Percentiles rank a stretch among this genome's conserved stretches.
Conservation (phyloP, 1,139 yeast genomes). For the Petasospora fabianii region DNA sequence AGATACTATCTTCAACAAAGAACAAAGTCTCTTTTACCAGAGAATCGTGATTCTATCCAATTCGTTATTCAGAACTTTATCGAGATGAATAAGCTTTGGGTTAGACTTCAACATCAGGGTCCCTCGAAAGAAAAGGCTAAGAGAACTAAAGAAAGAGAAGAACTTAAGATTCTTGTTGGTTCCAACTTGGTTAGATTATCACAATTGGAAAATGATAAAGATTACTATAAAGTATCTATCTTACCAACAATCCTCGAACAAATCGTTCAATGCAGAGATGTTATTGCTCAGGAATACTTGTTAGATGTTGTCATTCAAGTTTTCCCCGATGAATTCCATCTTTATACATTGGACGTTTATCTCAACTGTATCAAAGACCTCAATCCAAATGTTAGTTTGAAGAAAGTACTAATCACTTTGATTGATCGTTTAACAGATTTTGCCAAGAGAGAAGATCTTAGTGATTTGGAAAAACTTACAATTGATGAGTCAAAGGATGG, state of each 20-base stretch:
- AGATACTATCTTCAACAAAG: conserved; percentile 86
- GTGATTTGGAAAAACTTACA: conserved; percentile 18
- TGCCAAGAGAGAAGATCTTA: conserved; percentile 33
- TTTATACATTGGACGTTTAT: conserved; percentile 65
- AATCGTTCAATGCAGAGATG: conserved; percentile 87
- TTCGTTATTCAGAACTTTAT: conserved; percentile 84
- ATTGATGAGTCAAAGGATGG: conserved; percentile 18
- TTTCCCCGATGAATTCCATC: conserved; percentile 90
- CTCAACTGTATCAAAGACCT: conserved; percentile 64
- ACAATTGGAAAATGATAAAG: conserved; percentile 72
- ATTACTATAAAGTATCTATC: conserved; percentile 58
- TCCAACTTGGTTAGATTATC: conserved; percentile 86
- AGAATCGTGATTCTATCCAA: conserved; percentile 41
- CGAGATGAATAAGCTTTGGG: conserved; percentile 98
- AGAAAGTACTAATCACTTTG: conserved; percentile 63
- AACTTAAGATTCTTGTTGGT: conserved; percentile 88
- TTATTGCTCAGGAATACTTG: conserved; percentile 85
- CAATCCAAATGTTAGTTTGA: conserved; percentile 66
- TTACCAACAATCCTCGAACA: conserved; percentile 85
- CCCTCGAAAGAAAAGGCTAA: conserved; percentile 78
- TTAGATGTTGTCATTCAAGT: conserved; percentile 90
- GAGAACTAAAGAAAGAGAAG: conserved; percentile 77
- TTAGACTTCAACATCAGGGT: conserved; percentile 92
- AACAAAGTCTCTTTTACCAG: conserved; percentile 68
- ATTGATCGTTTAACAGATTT: conserved; percentile 71